A percentile compares a stretch with the other conserved stretches of the same genome.
These are phyloP conservation scores for Yamadazyma akitaensis DNA, from an alignment of 805 yeast species.

Conservation along the genomic window DNA sequence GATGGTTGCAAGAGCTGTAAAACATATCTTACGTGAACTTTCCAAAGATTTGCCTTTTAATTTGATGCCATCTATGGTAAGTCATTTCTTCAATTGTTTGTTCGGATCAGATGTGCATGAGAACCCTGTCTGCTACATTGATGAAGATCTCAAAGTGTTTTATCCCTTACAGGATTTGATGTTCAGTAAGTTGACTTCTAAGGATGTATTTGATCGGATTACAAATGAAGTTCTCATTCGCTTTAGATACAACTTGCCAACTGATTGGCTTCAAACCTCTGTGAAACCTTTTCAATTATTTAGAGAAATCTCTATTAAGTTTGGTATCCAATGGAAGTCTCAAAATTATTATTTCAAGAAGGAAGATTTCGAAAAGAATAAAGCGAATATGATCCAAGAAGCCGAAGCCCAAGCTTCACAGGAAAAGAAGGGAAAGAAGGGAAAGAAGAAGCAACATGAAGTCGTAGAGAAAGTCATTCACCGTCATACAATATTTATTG, in stretches of 20 bases:
- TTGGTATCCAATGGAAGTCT: constrained; percentile 83
- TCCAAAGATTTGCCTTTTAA: constrained; percentile 47
- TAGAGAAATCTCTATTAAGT: constrained; percentile 69
- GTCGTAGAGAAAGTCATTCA: constrained; percentile 13
- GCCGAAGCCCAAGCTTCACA: constrained; percentile 10
- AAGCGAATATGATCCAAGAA: constrained; percentile 18
- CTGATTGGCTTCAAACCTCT: constrained; percentile 41
- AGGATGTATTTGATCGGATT: constrained; percentile 43
- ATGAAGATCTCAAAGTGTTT: constrained; percentile 38
- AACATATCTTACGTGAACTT: constrained; percentile 62
- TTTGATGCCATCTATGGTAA: constrained; percentile 56
- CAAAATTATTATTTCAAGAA: constrained; percentile 47
- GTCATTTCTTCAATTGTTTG: constrained; percentile 70
- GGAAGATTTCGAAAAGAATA: constrained; percentile 32
- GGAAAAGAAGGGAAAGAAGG: constrained; percentile 31
- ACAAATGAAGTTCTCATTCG: constrained; percentile 54
- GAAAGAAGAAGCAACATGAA: constrained; percentile 17
- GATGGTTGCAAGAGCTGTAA: constrained; percentile 74
- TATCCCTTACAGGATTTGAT: constrained; percentile 40
- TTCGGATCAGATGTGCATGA: constrained; percentile 50
- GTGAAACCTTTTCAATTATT: constrained; percentile 45
- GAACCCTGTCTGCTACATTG: constrained; percentile 38
- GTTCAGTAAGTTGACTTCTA: constrained; percentile 46
- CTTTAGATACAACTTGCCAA: constrained; percentile 58
- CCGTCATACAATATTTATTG: constrained; percentile 44